Evolutionary conservation across 2,329 filamentous ascomycete species (phyloP).

Genomic region (Epichloe baconii): DNA sequence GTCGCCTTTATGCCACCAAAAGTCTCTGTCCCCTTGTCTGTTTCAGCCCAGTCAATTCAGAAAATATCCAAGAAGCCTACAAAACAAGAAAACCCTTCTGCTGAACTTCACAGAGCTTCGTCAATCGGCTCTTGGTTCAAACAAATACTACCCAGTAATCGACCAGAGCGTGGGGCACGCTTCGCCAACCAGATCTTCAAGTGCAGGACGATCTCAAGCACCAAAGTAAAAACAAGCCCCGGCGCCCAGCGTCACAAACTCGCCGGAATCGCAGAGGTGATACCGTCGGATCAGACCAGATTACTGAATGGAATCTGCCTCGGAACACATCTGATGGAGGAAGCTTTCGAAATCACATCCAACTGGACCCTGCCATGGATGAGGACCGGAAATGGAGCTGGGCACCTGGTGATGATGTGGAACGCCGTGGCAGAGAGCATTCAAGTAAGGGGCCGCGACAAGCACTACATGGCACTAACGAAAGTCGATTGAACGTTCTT

Average conservation of each 20-base stretch:
- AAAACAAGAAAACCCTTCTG: neutral
- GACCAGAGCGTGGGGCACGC: constrained; percentile 38
- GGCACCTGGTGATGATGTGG: constrained; percentile 3
- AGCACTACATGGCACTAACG: neutral
- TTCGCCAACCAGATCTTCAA: constrained; percentile 21
- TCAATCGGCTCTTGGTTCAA: constrained; percentile 29
- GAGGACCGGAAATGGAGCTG: constrained; percentile 10
- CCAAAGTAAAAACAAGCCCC: neutral
- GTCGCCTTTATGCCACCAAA: constrained; percentile 12
- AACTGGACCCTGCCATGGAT: neutral
- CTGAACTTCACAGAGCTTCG: constrained; percentile 4
- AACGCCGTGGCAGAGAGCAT: constrained; percentile 5
- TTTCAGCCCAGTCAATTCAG: neutral
- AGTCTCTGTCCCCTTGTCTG: constrained; percentile 8
- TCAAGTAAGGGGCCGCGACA: neutral
- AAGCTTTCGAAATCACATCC: neutral
- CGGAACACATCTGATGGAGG: constrained; percentile 12
- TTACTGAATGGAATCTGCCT: constrained; percentile 24
- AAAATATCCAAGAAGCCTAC: neutral
- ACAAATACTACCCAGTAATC: constrained; percentile 34
- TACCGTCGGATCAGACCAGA: constrained; percentile 16
- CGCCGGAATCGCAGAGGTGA: constrained; percentile 9
- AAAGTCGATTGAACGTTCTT: neutral
- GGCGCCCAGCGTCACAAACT: constrained; percentile 5
- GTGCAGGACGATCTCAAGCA: constrained; percentile 10